Conservation (phyloP, 352 stramenopile genomes). For the Paralagenidium karlingii region DNA sequence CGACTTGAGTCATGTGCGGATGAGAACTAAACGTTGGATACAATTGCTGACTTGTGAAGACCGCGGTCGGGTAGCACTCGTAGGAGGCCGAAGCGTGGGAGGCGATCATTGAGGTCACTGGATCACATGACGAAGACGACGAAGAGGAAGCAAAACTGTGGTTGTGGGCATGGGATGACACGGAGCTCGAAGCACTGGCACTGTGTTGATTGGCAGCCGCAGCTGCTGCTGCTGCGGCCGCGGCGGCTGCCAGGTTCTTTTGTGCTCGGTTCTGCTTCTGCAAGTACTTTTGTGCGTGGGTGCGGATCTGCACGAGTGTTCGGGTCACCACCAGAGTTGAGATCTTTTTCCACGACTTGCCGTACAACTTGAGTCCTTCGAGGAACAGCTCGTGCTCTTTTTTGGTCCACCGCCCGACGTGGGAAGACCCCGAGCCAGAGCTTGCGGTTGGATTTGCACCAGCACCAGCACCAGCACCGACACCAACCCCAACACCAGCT, state of each 20-base stretch:
- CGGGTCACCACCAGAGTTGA: conserved; percentile 63
- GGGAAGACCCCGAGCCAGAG: conserved; percentile 5
- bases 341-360: conserved; percentile 89
- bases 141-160: conserved; percentile 2
- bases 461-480: no score
- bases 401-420: conserved; percentile 82
- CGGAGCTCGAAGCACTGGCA: no score
- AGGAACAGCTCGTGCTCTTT: conserved; percentile 83
- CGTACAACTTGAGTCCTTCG: conserved; percentile 71
- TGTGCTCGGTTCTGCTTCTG: conserved; percentile 69
- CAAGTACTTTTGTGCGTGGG: conserved; percentile 95
- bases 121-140: background rate
- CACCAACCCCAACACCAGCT: no score
- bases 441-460: background rate
- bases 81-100: conserved; percentile 20
- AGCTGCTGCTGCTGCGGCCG: conserved; percentile 5
- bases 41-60: no score
- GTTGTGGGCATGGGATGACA: no score
- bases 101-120: conserved; percentile 3
- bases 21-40: no score
- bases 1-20: no score
- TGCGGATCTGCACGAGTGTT: conserved; percentile 92
- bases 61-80: conserved; percentile 6
- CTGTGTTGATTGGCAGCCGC: no score
- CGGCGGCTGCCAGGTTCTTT: conserved; percentile 19